These are phyloP conservation scores for Cyathus olla DNA, from an alignment of 1,284 basidiomycete genomes.

Conservation along the genomic window DNA sequence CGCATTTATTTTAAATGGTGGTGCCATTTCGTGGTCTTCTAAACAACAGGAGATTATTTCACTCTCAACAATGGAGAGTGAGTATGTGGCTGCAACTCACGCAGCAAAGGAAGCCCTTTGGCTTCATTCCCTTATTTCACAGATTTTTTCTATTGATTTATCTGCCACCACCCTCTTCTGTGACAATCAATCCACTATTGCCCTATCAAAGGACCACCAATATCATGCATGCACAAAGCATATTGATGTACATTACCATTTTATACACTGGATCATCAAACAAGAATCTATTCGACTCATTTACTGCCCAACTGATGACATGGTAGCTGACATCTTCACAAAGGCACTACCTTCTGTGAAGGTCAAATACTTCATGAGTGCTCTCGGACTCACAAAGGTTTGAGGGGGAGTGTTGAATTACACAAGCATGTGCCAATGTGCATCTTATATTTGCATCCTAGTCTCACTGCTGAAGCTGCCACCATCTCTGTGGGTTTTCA, in stretches of 20 bases:
- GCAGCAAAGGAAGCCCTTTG: constrained; percentile 29
- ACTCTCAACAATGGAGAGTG: constrained; percentile 34
- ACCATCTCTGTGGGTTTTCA: too few species aligned
- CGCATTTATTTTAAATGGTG: constrained; percentile 41
- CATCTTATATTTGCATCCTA: too few species aligned
- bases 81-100: constrained; percentile 29
- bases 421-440: too few species aligned
- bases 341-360: constrained; percentile 36
- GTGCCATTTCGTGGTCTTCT: constrained; percentile 45
- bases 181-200: too few species aligned
- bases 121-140: constrained; percentile 8
- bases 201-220: too few species aligned
- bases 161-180: too few species aligned
- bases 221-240: constrained; percentile 45
- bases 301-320: constrained; percentile 38
- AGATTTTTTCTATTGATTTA: too few species aligned
- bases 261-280: constrained; percentile 42
- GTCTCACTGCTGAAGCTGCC: neutral
- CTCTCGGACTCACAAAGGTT: constrained; percentile 17
- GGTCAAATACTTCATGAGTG: constrained; percentile 1
- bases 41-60: constrained; percentile 46
- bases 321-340: constrained; percentile 34
- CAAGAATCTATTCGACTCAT: constrained; percentile 25
- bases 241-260: constrained; percentile 53
- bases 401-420: too few species aligned